phyloP scores from a whole-genome alignment of 2,329 filamentous ascomycete genomes.

The Tothia fuscella region DNA sequence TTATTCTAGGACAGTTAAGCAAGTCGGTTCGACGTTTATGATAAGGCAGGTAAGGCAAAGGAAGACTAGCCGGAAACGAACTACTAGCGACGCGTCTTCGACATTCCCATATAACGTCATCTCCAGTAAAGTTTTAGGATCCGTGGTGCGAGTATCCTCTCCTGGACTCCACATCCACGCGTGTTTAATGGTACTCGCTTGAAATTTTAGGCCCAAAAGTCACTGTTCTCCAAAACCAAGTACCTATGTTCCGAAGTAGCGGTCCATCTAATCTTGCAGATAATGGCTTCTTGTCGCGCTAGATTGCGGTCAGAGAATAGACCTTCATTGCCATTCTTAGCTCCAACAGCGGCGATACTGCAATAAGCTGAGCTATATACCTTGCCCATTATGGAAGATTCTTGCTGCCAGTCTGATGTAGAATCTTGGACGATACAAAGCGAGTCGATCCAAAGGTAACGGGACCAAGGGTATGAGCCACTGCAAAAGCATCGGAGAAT shows the following conservation, averaged over 20 bases:
- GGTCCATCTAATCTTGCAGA: neutral
- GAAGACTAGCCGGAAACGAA: no score
- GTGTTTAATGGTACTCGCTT: neutral
- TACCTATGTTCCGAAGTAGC: neutral
- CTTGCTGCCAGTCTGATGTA: constrained; percentile 2
- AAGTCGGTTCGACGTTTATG: no score
- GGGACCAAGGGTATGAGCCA: neutral
- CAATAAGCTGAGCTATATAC: neutral
- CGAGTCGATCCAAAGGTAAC: constrained; percentile 8
- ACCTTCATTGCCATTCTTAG: neutral
- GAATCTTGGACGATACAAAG: constrained; percentile 9
- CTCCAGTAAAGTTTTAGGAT: neutral
- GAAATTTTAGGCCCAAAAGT: no score
- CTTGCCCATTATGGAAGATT: constrained; percentile 1
- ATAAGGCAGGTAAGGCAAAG: no score
- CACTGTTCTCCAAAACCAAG: no score
- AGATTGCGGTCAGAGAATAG: constrained; percentile 1
- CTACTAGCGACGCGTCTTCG: no score
- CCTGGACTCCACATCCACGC: neutral
- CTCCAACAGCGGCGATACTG: constrained; percentile 6
- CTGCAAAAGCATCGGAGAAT: neutral
- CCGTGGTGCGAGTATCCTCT: neutral
- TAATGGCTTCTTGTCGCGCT: neutral
- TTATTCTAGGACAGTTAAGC: no score
- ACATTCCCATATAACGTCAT: neutral